Conservation (phyloP, 139 green algal species). For the Coelastrella sp. region DNA sequence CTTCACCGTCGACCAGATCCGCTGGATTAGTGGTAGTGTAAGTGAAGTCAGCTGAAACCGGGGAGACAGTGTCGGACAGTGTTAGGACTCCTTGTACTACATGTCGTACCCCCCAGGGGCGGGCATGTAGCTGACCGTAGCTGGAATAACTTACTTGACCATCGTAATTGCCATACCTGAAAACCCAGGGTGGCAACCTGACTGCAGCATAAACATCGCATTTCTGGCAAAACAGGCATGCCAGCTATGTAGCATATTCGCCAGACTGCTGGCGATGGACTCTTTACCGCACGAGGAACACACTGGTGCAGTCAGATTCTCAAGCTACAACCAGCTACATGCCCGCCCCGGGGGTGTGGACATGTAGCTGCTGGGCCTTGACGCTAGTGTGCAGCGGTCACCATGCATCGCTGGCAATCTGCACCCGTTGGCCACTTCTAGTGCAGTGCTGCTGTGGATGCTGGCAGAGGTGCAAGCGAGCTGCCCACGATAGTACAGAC, state of each 20-base stretch:
- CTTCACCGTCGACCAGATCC: no score
- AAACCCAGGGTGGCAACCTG: background rate
- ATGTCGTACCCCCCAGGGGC: background rate
- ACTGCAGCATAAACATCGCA: background rate
- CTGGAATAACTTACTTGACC: background rate
- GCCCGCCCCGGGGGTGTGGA: background rate
- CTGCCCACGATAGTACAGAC: no score
- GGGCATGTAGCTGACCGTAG: background rate
- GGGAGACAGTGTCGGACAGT: no score
- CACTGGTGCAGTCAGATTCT: background rate
- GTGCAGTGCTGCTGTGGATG: no score
- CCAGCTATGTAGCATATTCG: background rate
- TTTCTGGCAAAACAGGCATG: background rate
- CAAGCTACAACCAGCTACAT: background rate
- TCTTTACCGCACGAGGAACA: background rate
- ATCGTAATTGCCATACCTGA: background rate
- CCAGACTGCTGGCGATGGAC: background rate
- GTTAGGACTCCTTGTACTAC: background rate
- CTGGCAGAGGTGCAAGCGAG: no score
- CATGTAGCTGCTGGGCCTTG: background rate
- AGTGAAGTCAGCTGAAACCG: no score
- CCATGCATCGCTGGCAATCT: no score
- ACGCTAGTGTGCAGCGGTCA: no score
- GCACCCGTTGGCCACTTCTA: no score
- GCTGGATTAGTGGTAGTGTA: no score